phyloP scores from a whole-genome alignment of 345 rosid genomes.

The Cardamine resedifolia region DNA sequence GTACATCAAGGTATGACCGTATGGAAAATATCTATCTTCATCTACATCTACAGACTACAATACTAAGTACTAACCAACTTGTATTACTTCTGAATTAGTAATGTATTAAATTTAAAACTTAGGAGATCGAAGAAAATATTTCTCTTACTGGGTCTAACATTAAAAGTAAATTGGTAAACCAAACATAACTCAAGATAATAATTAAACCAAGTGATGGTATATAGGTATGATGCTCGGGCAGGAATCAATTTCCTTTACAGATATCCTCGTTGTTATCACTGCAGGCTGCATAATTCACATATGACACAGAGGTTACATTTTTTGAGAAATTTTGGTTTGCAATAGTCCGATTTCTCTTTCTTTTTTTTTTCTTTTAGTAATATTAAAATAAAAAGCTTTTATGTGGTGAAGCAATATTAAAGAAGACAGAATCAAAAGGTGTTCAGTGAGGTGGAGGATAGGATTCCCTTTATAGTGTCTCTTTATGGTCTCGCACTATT shows the following conservation, averaged over 20 bases:
- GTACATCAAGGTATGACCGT: background rate
- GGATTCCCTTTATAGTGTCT: constrained; percentile 39
- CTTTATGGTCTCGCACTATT: constrained; percentile 36
- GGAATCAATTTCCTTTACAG: background rate
- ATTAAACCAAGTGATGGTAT: background rate
- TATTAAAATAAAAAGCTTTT: background rate
- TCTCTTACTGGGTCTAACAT: background rate
- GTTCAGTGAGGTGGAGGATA: constrained; percentile 36
- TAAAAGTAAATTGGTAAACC: background rate
- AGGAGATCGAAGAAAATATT: background rate
- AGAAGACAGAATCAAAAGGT: constrained; percentile 29
- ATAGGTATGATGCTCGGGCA: background rate
- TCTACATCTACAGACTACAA: no score
- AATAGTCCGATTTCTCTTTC: background rate
- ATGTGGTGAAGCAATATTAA: constrained; percentile 19
- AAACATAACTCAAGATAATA: background rate
- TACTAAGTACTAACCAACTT: background rate
- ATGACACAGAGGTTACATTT: background rate
- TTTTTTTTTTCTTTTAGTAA: no score
- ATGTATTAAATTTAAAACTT: background rate
- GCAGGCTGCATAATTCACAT: background rate
- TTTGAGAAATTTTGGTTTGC: background rate
- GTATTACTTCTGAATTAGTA: background rate
- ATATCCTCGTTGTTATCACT: background rate
- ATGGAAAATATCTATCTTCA: background rate